Evolutionary conservation across 176 grass and related monocot species (phyloP).

Genomic region (Metroxylon sagu): DNA sequence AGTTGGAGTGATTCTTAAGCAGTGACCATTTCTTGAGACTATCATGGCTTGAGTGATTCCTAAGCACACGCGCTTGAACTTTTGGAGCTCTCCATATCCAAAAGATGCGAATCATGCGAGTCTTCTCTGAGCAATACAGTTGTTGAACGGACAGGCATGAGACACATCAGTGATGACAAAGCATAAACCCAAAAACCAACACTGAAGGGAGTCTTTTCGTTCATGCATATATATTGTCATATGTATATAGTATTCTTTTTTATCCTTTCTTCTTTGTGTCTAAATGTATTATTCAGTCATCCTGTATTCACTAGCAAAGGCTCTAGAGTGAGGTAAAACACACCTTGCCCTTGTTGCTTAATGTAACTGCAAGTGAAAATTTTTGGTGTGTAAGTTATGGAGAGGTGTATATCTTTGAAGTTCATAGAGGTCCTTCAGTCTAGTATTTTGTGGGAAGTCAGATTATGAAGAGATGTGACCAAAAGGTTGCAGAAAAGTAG

Average conservation of each 20-base stretch:
- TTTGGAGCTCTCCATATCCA: constrained; percentile 8
- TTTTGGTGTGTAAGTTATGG: too few relatives aligned
- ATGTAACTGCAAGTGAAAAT: constrained; percentile 31
- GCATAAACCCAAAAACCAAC: too few relatives aligned
- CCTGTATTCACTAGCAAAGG: constrained; percentile 29
- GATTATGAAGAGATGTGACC: too few relatives aligned
- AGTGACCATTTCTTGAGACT: background rate
- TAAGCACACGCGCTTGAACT: background rate
- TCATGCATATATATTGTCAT: constrained; percentile 15
- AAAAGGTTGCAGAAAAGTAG: too few relatives aligned
- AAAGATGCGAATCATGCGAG: constrained; percentile 13
- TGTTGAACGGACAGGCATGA: background rate
- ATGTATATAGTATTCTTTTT: constrained; percentile 38
- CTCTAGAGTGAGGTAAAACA: constrained; percentile 20
- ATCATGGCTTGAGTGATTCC: too few relatives aligned
- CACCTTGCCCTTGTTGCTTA: constrained; percentile 25
- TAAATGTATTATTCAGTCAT: constrained; percentile 27
- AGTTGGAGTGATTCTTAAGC: constrained; percentile 11
- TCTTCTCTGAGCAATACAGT: background rate
- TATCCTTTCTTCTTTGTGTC: background rate
- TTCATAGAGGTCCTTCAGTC: too few relatives aligned
- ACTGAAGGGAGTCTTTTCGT: constrained; percentile 8
- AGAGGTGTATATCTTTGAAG: too few relatives aligned
- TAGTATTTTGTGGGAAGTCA: too few relatives aligned
- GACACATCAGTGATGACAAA: too few relatives aligned